A percentile compares a stretch with the other conserved stretches of the same genome.
phyloP scores from a whole-genome alignment of 345 rosid genomes.

The Populus deltoides region DNA sequence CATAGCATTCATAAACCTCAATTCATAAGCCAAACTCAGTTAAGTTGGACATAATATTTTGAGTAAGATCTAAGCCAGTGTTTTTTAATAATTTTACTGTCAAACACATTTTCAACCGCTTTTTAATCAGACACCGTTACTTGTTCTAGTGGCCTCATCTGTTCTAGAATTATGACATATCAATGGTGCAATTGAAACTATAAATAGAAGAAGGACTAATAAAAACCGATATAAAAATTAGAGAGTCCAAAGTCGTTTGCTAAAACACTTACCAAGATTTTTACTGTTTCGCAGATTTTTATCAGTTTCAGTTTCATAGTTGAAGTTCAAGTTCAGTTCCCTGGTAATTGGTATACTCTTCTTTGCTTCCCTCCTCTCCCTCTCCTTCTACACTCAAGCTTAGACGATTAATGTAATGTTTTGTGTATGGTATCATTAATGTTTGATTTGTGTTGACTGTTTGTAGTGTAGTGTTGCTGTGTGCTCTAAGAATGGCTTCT shows the following conservation, averaged over 20 bases:
- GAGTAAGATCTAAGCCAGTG: no score
- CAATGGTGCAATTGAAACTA: background rate
- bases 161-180: background rate
- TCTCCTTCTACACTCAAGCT: background rate
- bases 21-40: no score
- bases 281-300: background rate
- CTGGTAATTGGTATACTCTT: background rate
- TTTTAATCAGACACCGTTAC: no score
- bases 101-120: no score
- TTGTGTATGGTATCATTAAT: background rate
- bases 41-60: no score
- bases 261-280: background rate
- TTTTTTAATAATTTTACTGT: no score
- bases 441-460: background rate
- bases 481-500: constrained; percentile 16
- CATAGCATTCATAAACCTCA: no score
- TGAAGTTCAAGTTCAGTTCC: background rate
- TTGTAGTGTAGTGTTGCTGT: background rate
- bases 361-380: background rate
- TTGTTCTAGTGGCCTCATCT: no score
- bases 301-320: background rate
- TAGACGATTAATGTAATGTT: no score
- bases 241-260: background rate
- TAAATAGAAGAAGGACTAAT: background rate
- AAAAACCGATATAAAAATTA: background rate